Evolutionary conservation across 1,284 basidiomycete species (phyloP).

Genomic region (Vanrija sp.): DNA sequence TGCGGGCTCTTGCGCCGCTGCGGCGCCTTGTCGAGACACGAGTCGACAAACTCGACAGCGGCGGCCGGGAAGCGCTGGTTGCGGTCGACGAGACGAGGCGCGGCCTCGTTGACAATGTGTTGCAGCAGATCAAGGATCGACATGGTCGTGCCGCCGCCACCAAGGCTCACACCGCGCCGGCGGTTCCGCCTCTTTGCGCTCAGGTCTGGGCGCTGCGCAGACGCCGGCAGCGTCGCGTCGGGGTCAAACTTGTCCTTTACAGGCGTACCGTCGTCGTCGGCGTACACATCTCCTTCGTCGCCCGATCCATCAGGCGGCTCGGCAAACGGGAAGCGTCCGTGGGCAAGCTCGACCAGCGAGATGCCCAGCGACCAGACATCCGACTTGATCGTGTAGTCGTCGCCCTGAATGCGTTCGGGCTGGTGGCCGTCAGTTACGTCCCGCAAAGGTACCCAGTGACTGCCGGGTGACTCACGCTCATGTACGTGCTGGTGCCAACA

Average conservation of each 20-base stretch:
- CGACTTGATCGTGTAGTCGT: constrained; percentile 94
- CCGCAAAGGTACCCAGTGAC: background rate
- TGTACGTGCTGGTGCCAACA: constrained; percentile 97
- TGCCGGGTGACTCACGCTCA: constrained; percentile 75
- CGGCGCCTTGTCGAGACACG: constrained; percentile 79
- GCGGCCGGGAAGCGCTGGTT: constrained; percentile 56
- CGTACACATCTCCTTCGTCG: constrained; percentile 55
- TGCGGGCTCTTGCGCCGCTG: constrained; percentile 71
- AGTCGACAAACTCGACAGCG: constrained; percentile 74
- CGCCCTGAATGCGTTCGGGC: constrained; percentile 98
- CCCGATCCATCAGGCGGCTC: constrained; percentile 64
- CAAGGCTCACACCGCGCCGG: constrained; percentile 72
- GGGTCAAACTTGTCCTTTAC: constrained; percentile 33
- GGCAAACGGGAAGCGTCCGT: constrained; percentile 88
- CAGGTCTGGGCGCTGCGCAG: constrained; percentile 30
- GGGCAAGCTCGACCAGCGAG: constrained; percentile 86
- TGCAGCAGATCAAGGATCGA: constrained; percentile 94
- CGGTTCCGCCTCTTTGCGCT: constrained; percentile 55
- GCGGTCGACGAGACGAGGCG: constrained; percentile 63
- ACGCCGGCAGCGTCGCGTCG: constrained; percentile 38
- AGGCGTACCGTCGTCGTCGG: constrained; percentile 51
- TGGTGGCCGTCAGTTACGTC: constrained; percentile 40
- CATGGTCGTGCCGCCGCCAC: constrained; percentile 86
- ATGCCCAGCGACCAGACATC: constrained; percentile 97
- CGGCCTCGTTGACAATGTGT: constrained; percentile 95